Base-by-base conservation (phyloP, 805 yeast genomes). In the Priceomyces castillae region DNA sequence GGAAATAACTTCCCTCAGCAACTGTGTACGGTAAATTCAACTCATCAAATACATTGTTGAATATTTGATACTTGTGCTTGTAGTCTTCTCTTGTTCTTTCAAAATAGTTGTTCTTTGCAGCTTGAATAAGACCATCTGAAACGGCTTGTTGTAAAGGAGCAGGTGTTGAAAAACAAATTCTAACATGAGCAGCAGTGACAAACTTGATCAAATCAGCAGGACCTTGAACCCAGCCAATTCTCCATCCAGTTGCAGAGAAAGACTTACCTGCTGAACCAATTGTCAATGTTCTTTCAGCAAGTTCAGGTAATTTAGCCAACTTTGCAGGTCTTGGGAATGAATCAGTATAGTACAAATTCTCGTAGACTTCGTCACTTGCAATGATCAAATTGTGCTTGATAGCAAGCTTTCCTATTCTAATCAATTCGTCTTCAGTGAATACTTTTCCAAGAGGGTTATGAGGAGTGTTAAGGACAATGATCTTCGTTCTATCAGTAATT, bases 201-300 rank as follows among this genome's bases (percentile, higher is more conserved):
- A 86, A 88, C 51, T 84, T 81, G 55, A 94, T 73, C 51, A 90
- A 71, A 23, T 85, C 86, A n/a, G 86, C 74, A 42, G 86, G 84
- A 5, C 97, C 98, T 48, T 90, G 82, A 30, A 92, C 76, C 95
- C 96, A 94, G 42, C 99, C 99, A 41, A 94, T 79, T 73, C 99
- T 83, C 97, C 98, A 94, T 42, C 99, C 99, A 10, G 99, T 94
- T 35, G 96, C 96, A n/a, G 97, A 96, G 70, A 94, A 94, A 0
- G 96, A 82, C 65, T 94, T 94, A 50, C 99, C 99, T 5, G 97
- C 99, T 22, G 97, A 88, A 1, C 98, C 98, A 17, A 94, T 95
- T 2, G 97, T 84, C 43, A 94, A 68, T 0, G 97, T 88, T 57
- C 90, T 72, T 45, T 80, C 79, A 20, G 78, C 83, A 46, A 90